phyloP scores from a whole-genome alignment of 2,329 filamentous ascomycete species.

The Bimuria novae-zelandiae region DNA sequence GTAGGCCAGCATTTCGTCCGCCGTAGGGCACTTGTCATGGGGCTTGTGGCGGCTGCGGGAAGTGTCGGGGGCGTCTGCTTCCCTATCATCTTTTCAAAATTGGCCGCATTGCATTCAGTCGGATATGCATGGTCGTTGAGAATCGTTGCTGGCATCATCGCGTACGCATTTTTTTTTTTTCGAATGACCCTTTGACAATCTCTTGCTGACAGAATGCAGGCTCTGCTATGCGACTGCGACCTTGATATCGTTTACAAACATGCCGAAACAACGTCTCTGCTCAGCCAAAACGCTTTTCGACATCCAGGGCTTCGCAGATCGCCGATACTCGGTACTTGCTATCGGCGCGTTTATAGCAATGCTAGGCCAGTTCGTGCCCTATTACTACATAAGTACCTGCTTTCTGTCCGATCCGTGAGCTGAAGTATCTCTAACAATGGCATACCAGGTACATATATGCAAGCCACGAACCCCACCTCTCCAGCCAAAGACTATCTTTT shows the following conservation, averaged over 20 bases:
- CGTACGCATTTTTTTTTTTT: slow-evolving; percentile 23
- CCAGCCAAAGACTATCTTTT: slow-evolving; percentile 55
- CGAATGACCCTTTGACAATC: background rate
- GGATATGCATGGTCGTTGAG: slow-evolving; percentile 67
- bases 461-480: slow-evolving; percentile 56
- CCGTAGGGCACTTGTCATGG: slow-evolving; percentile 49
- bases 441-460: slow-evolving; percentile 60
- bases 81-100: slow-evolving; percentile 60
- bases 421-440: slow-evolving; percentile 50
- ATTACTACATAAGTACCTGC: slow-evolving; percentile 44
- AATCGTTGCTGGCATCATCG: slow-evolving; percentile 60
- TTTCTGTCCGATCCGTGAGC: too few relatives aligned
- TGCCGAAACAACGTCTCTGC: slow-evolving; percentile 12
- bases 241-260: slow-evolving; percentile 36
- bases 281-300: slow-evolving; percentile 38
- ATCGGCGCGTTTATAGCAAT: slow-evolving; percentile 33
- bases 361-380: slow-evolving; percentile 38
- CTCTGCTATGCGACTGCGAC: slow-evolving; percentile 51
- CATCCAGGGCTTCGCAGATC: slow-evolving; percentile 38
- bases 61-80: slow-evolving; percentile 57
- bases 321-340: slow-evolving; percentile 36
- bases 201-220: background rate
- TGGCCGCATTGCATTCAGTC: slow-evolving; percentile 54
- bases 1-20: slow-evolving; percentile 52
- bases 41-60: slow-evolving; percentile 49